Base-by-base conservation (phyloP, 1,284 basidiomycete genomes). In the Cryptococcus hybrid region DNA sequence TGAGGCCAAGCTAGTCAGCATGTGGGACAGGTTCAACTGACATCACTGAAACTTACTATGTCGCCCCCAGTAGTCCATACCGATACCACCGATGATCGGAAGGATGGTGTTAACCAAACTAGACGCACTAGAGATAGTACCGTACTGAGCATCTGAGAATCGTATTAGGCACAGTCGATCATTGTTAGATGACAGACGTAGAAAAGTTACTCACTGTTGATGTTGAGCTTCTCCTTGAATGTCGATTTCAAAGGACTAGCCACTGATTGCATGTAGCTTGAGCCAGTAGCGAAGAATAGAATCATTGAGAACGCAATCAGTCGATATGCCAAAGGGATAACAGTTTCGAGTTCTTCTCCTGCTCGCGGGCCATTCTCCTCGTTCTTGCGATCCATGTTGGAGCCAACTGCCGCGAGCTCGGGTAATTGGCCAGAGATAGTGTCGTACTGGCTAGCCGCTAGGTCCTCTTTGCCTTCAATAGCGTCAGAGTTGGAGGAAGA, bases 71-170 rank as follows among this genome's bases (percentile, higher is more conserved):
- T 78, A 77, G 63, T 81, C 80, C 65, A 80, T 78, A 11, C 71
- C 65, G 40, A 78, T 67, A 40, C 80, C 80, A 3, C 76, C 75
- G 13, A 81, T 69, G 52, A 80, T 70, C 3, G 80, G 80, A 5
- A 80, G 63, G 15, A 80, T 60, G 1, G 75, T 75, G 57, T 80
- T 80, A 62, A 78, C 72, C 15, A 80, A 69, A 52, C 65, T 71
- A 9, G 67, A 63, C 3, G 78, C 75, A 4, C 76, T 76, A 7
- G 71, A 54, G 61, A 80, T 75, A 7, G 74, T 64, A 3, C 76
- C 77, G 54, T 78, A 80, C 49, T 78, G 75, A 0, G 75, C 77
- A 55, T 79, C 69, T 71, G 18, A 15, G 18, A 11, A 5, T 34
- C 36, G 38, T 5, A 24, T 50, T 9, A 45, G 7, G n/a, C 37